Conservation (phyloP, 129 eudicot genomes). For the Escallonia herrerae region DNA sequence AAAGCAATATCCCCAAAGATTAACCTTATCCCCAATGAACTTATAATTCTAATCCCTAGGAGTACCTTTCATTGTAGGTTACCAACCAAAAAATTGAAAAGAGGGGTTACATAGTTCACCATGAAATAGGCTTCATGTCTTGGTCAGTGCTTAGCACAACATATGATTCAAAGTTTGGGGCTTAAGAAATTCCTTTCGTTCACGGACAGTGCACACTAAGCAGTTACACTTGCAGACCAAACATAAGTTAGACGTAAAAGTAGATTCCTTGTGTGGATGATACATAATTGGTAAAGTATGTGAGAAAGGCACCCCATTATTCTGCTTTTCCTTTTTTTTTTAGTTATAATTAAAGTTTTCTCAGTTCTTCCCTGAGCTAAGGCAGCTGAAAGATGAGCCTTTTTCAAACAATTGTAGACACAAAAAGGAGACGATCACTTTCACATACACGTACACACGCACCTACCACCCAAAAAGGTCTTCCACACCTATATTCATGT, state of each 20-base stretch:
- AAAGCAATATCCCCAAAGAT: too few species aligned
- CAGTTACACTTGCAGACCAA: neutral
- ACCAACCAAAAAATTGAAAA: too few species aligned
- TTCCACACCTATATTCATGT: neutral
- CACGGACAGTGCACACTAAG: too few species aligned
- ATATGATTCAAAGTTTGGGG: too few species aligned
- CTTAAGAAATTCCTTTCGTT: too few species aligned
- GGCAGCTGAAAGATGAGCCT: neutral
- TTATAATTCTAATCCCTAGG: too few species aligned
- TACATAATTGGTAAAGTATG: conserved; percentile 3
- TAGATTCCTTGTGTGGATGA: conserved; percentile 16
- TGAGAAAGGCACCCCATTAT: neutral
- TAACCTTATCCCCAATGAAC: too few species aligned
- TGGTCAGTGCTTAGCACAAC: too few species aligned
- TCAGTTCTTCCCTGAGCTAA: neutral
- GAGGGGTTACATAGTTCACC: too few species aligned
- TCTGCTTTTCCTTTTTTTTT: neutral
- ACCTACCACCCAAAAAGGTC: neutral
- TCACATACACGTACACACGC: neutral
- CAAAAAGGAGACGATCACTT: neutral
- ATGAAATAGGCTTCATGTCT: too few species aligned
- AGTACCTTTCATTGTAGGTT: too few species aligned
- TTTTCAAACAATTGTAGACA: neutral
- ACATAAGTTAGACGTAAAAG: conserved; percentile 8
- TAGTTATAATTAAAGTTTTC: too few species aligned